phyloP scores from a whole-genome alignment of 176 grass and related monocot species.

The Avena insularis region DNA sequence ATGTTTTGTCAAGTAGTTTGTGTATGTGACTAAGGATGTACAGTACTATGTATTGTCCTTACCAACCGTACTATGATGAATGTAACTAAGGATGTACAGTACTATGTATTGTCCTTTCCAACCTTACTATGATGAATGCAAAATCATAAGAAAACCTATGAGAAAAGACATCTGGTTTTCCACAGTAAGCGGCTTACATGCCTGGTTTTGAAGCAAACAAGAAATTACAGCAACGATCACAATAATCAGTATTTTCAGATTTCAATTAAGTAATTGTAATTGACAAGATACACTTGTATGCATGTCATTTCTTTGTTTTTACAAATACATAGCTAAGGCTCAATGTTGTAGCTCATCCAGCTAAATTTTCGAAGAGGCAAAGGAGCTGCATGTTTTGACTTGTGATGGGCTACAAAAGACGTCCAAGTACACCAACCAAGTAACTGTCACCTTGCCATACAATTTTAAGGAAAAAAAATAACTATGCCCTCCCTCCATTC shows the following conservation, averaged over 20 bases:
- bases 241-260: not conserved
- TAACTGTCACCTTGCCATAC: too few relatives aligned
- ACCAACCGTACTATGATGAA: not conserved
- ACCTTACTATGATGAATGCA: not conserved
- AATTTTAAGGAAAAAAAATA: too few relatives aligned
- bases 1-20: not conserved
- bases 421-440: too few relatives aligned
- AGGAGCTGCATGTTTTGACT: too few relatives aligned
- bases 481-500: too few relatives aligned
- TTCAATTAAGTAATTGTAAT: not conserved
- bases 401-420: too few relatives aligned
- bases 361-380: not conserved
- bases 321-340: not conserved
- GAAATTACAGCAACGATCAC: conserved; percentile 24
- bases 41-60: too few relatives aligned
- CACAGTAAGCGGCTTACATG: not conserved
- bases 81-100: not conserved
- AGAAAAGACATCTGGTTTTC: not conserved
- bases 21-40: not conserved
- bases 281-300: not conserved
- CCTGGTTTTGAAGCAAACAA: conserved; percentile 6
- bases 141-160: not conserved
- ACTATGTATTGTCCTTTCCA: not conserved
- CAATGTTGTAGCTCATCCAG: not conserved
- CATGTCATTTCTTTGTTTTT: not conserved